phyloP scores from a whole-genome alignment of 164 flowering plant species.

The Tinospora cordifolia region DNA sequence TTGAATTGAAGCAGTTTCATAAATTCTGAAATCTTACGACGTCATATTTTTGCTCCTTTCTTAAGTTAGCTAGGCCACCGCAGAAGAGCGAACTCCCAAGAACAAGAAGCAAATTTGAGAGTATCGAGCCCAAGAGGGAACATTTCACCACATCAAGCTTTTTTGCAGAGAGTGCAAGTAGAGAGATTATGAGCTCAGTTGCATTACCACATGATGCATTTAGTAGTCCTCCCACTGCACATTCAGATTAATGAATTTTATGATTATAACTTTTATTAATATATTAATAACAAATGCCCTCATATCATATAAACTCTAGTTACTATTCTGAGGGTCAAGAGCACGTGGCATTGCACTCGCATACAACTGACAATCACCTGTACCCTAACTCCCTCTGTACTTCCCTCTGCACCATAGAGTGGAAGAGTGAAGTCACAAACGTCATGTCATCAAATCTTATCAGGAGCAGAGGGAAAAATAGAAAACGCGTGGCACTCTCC shows the following conservation, averaged over 20 bases:
- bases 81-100: slow-evolving; percentile 82
- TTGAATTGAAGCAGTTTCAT: not conserved
- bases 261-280: too few relatives aligned
- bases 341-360: not conserved
- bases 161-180: slow-evolving; percentile 46
- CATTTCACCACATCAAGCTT: slow-evolving; percentile 73
- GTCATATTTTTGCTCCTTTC: slow-evolving; percentile 57
- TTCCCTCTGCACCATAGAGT: too few relatives aligned
- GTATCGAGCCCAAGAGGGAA: slow-evolving; percentile 81
- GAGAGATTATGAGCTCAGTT: slow-evolving; percentile 86
- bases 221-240: slow-evolving; percentile 81
- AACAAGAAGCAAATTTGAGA: slow-evolving; percentile 89
- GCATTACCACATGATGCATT: slow-evolving; percentile 99
- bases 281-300: too few relatives aligned
- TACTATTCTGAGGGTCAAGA: not conserved
- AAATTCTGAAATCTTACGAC: slow-evolving; percentile 37
- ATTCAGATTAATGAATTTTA: too few relatives aligned
- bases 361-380: too few relatives aligned
- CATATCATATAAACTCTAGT: too few relatives aligned
- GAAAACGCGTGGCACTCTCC: too few relatives aligned
- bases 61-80: slow-evolving; percentile 72
- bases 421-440: too few relatives aligned
- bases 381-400: too few relatives aligned
- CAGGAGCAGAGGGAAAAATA: too few relatives aligned
- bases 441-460: too few relatives aligned